Base-by-base conservation (phyloP, 2,329 filamentous ascomycete genomes). In the Phyllachora maydis region DNA sequence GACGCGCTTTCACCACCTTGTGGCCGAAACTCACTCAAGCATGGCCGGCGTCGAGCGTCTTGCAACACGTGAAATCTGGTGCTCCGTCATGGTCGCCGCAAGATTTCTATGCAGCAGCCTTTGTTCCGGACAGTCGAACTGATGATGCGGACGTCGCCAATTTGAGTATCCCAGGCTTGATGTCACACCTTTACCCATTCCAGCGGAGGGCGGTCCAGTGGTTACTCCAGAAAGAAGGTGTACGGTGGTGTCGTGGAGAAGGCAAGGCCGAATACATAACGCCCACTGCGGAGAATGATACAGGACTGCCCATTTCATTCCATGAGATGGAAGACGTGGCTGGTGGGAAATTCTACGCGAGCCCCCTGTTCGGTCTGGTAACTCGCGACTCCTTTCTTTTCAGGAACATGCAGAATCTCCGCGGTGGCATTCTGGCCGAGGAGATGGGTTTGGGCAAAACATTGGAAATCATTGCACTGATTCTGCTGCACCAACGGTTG, bases 141-240 rank as follows among this genome's bases (percentile, higher is more conserved):
- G 21, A 27, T n/a, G 51, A 59, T 24, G 28, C 38, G 10, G 33
- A 40, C 4, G 28, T 53, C 1, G 34, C 40, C 2, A 41, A 45
- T 0, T 47, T 65, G 17, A 18, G 45, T 3, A 40, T 65, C 5
- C 45, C 52, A 1, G 46, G 43, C 14, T 49, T 59, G 23, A 47
- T 47, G 21, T 55, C 65, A 1, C 49, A 46, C 0, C 46, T 82
- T 0, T 82, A 68, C 38, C 74, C 73, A 0, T 83, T 81, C 29
- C 77, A 83, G 41, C 64, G 65, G 26, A 53, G 73, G 28, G 63
- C 73, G 2, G 52, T 82, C 3, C 55, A 67, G 22, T 85, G 76
- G 76, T 50, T 82, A 28, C 42, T 83, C 21, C 46, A 47, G 19
- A 59, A 70, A 21, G 77, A 85, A 46, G 66, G 67, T 4, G 56